Percentiles rank a stretch among this genome's conserved stretches.
Evolutionary conservation across 371 early-diverging fungal genomes (phyloP).

Genomic region (Basidiobolus meristosporus): DNA sequence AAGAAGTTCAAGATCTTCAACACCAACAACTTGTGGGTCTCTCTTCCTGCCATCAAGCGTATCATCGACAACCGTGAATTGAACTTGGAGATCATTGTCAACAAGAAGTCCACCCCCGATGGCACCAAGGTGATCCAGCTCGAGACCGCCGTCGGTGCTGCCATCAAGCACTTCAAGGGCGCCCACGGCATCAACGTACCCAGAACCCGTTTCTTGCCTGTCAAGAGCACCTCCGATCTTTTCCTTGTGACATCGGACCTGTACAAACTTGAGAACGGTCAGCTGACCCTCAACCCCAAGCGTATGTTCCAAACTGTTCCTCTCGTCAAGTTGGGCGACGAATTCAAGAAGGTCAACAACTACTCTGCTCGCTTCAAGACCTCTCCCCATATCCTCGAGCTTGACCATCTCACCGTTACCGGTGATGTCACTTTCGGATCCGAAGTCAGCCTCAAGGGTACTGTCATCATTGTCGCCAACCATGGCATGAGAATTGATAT

Average conservation of each 20-base stretch:
- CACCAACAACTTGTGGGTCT: slow-evolving; percentile 99
- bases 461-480: slow-evolving; percentile 98
- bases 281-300: slow-evolving; percentile 79
- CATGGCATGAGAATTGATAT: slow-evolving; percentile 91
- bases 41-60: slow-evolving; percentile 88
- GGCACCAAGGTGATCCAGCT: slow-evolving; percentile 97
- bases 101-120: slow-evolving; percentile 53
- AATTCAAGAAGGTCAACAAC: slow-evolving; percentile 90
- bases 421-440: slow-evolving; percentile 96
- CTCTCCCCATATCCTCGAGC: slow-evolving; percentile 91
- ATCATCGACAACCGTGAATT: slow-evolving; percentile 65
- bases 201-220: slow-evolving; percentile 95
- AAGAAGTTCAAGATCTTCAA: slow-evolving; percentile 99
- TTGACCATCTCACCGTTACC: slow-evolving; percentile 96
- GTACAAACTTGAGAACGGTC: slow-evolving; percentile 84
- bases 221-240: slow-evolving; percentile 96
- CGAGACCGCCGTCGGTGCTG: slow-evolving; percentile 99
- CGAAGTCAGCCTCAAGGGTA: slow-evolving; percentile 87
- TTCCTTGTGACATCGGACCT: slow-evolving; percentile 95
- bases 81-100: slow-evolving; percentile 94
- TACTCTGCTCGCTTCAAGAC: slow-evolving; percentile 53
- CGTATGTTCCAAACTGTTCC: slow-evolving; percentile 89
- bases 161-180: slow-evolving; percentile 94
- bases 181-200: slow-evolving; percentile 98
- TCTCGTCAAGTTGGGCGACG: slow-evolving; percentile 90